Conservation (phyloP, 176 grass and related monocot genomes). For the Phyllostachys edulis region DNA sequence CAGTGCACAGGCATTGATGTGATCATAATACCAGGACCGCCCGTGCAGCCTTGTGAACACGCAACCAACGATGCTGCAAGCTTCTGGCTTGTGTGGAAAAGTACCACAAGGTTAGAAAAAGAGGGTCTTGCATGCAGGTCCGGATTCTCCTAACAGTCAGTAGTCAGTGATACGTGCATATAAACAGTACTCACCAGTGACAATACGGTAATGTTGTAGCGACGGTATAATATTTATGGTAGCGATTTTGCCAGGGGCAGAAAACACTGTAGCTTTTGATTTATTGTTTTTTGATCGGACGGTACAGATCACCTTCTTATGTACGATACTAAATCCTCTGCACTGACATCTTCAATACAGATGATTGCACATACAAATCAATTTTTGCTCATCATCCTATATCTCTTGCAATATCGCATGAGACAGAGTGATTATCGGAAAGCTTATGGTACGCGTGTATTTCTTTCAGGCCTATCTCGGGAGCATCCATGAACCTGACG, state of each 20-base stretch:
- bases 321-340: too few species aligned
- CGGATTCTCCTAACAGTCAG: too few species aligned
- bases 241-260: too few species aligned
- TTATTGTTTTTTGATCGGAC: too few species aligned
- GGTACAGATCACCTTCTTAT: too few species aligned
- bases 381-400: not conserved
- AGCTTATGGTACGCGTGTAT: not conserved
- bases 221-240: too few species aligned
- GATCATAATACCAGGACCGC: not conserved
- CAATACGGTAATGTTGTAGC: too few species aligned
- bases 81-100: not conserved
- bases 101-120: not conserved
- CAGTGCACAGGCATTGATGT: slow-evolving; percentile 31
- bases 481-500: slow-evolving; percentile 90
- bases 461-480: slow-evolving; percentile 55
- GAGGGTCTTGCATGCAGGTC: not conserved
- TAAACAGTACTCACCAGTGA: too few species aligned
- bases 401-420: not conserved
- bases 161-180: too few species aligned
- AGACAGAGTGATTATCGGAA: not conserved
- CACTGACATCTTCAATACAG: too few species aligned
- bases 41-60: slow-evolving; percentile 22
- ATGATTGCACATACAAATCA: not conserved
- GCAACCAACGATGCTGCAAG: not conserved
- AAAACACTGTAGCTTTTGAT: too few species aligned